Percentiles rank a stretch among this genome's conserved stretches.
Evolutionary conservation across 2,329 filamentous ascomycete species (phyloP).

Genomic region (Pseudogymnoascus sp.): DNA sequence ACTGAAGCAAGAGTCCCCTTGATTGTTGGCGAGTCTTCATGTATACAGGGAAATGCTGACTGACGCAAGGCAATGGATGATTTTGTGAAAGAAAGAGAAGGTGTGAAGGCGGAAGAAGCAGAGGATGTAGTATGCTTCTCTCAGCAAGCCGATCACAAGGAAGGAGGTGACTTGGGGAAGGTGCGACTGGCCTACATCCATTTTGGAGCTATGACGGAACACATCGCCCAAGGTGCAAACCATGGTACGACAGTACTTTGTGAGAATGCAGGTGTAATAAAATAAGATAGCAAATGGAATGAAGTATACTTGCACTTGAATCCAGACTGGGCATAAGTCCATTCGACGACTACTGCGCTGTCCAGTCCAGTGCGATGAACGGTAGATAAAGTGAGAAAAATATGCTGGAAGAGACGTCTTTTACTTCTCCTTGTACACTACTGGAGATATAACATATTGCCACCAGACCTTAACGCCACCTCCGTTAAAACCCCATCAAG

Average conservation of each 20-base stretch:
- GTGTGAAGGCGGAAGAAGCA: background rate
- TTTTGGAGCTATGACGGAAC: background rate
- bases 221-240: background rate
- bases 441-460: background rate
- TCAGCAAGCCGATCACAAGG: background rate
- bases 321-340: no score
- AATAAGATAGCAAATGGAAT: background rate
- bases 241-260: background rate
- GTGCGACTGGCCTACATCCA: background rate
- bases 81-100: slow-evolving; percentile 7
- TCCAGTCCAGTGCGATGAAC: background rate
- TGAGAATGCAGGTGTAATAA: background rate
- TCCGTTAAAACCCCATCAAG: background rate
- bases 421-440: slow-evolving; percentile 8
- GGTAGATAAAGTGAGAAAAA: background rate
- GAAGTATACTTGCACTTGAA: background rate
- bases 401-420: background rate
- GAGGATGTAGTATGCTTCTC: background rate
- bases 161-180: background rate
- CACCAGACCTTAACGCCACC: background rate
- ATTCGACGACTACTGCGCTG: background rate
- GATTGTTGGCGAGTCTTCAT: slow-evolving; percentile 1
- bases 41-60: background rate
- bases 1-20: background rate
- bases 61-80: slow-evolving; percentile 1